A percentile compares a stretch with the other conserved stretches of the same genome.
Conservation (phyloP, 768 basidiomycete genomes). For the Lentinula sp. region DNA sequence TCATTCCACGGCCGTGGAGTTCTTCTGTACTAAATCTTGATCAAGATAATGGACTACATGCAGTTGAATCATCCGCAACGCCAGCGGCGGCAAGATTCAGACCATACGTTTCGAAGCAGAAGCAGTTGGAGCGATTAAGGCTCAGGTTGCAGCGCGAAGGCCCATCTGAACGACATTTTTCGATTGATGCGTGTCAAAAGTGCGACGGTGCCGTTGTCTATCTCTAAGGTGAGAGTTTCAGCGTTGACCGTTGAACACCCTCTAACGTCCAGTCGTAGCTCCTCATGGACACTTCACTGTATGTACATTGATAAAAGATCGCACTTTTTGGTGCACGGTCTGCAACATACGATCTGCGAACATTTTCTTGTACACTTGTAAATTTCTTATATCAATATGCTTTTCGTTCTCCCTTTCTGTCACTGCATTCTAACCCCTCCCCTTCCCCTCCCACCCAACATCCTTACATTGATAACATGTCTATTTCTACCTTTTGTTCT, state of each 20-base stretch:
- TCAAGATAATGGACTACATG: neutral
- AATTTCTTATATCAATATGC: neutral
- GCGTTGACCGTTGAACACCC: neutral
- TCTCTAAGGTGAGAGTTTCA: conserved; percentile 30
- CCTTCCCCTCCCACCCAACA: neutral
- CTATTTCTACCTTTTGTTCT: neutral
- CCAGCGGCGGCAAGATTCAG: conserved; percentile 13
- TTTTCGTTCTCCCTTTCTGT: neutral
- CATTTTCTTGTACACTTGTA: neutral
- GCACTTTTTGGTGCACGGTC: neutral
- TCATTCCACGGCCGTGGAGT: conserved; percentile 52
- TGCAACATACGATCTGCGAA: neutral
- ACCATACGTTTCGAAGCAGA: conserved; percentile 55
- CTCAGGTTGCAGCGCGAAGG: conserved; percentile 41
- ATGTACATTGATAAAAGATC: neutral
- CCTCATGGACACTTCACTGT: conserved; percentile 1
- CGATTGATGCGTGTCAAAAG: conserved; percentile 28
- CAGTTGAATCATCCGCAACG: neutral
- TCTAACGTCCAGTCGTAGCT: neutral
- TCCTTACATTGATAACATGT: neutral
- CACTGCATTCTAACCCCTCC: neutral
- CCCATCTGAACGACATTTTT: conserved; percentile 18
- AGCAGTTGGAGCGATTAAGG: conserved; percentile 60
- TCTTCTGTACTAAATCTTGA: conserved; percentile 16
- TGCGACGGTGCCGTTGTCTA: conserved; percentile 31